These are phyloP conservation scores for Piloderma croceum DNA, from an alignment of 768 basidiomycete species.

Conservation along the genomic window DNA sequence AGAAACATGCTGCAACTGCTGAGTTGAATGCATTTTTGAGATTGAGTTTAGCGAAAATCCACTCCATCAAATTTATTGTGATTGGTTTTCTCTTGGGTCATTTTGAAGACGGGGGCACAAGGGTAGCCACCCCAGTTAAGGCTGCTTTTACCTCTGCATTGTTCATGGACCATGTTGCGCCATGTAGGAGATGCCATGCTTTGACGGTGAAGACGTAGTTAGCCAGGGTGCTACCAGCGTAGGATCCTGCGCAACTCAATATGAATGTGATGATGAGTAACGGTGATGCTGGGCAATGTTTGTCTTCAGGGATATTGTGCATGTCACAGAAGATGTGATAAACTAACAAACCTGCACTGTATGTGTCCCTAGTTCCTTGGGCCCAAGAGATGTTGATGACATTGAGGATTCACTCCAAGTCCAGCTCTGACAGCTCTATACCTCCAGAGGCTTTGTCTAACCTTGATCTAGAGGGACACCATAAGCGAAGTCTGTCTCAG, in stretches of 20 bases:
- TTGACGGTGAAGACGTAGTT: conserved; percentile 15
- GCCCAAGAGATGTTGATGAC: conserved; percentile 13
- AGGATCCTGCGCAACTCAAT: conserved; percentile 8
- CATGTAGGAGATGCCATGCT: conserved; percentile 24
- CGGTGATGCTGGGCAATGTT: conserved; percentile 2
- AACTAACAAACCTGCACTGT: conserved; percentile 16
- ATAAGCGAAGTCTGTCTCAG: conserved; percentile 18
- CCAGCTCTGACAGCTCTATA: conserved; percentile 12
- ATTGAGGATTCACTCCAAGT: conserved; percentile 18
- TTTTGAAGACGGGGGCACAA: conserved; percentile 10
- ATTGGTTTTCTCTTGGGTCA: conserved; percentile 4
- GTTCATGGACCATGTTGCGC: conserved; percentile 13
- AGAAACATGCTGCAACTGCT: conserved; percentile 18
- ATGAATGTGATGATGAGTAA: conserved; percentile 14
- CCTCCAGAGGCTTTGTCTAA: not conserved
- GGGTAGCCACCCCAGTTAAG: conserved; percentile 8
- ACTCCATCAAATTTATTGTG: conserved; percentile 9
- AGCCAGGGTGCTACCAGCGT: conserved; percentile 4
- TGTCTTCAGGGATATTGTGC: conserved; percentile 4
- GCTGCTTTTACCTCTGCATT: conserved; percentile 9
- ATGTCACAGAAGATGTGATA: conserved; percentile 16
- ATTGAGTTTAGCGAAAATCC: conserved; percentile 4
- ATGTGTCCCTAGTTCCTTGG: conserved; percentile 6
- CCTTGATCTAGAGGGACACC: conserved; percentile 15
- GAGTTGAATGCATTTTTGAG: conserved; percentile 8